These are phyloP conservation scores for Sphagnum tenellum DNA, from an alignment of 225 moss, liverwort and hornwort genomes.

Conservation along the genomic window DNA sequence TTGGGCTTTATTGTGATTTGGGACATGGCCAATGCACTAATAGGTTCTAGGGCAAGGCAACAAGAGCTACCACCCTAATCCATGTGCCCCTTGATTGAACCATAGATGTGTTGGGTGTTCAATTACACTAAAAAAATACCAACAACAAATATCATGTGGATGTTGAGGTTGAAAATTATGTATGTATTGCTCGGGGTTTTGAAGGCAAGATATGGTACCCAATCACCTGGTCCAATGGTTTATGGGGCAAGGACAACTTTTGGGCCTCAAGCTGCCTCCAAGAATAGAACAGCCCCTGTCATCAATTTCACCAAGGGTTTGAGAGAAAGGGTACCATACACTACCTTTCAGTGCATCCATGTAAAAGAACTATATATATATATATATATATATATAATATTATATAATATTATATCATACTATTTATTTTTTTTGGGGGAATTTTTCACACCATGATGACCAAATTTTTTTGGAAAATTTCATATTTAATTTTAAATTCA, in stretches of 20 bases:
- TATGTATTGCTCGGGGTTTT: not conserved
- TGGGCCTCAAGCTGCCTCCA: conserved; percentile 61
- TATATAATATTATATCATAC: too few relatives aligned
- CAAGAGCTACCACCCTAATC: too few relatives aligned
- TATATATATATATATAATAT: too few relatives aligned
- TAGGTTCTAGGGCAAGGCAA: too few relatives aligned
- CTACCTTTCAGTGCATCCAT: conserved; percentile 16
- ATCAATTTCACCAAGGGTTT: conserved; percentile 70
- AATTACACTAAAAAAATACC: not conserved
- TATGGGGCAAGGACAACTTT: conserved; percentile 60
- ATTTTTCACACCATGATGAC: too few relatives aligned
- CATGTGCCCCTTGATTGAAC: not conserved
- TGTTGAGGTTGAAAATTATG: too few relatives aligned
- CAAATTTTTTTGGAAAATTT: too few relatives aligned
- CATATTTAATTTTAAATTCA: too few relatives aligned
- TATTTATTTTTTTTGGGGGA: too few relatives aligned
- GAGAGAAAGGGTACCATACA: conserved; percentile 55
- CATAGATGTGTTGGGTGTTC: not conserved
- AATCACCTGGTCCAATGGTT: conserved; percentile 71
- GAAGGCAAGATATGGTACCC: conserved; percentile 44
- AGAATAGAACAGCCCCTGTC: conserved; percentile 62
- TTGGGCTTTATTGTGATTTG: too few relatives aligned
- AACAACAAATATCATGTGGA: not conserved
- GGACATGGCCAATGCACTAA: too few relatives aligned
- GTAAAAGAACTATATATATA: too few relatives aligned